These are phyloP conservation scores for Ascochyta clinopodiicola DNA, from an alignment of 2,329 filamentous ascomycete species.

Conservation along the genomic window DNA sequence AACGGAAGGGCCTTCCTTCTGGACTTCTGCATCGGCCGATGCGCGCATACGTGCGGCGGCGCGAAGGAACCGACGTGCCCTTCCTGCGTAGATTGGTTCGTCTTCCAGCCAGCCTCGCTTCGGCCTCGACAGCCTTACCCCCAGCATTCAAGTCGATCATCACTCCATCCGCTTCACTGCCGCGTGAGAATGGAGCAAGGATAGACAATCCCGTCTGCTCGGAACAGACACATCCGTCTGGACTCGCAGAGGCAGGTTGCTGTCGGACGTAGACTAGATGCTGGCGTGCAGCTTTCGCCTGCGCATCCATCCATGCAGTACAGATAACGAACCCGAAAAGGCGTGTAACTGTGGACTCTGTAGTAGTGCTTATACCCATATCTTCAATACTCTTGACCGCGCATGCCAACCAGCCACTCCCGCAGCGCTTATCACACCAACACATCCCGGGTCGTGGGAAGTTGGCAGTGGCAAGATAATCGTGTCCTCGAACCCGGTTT, in stretches of 20 bases:
- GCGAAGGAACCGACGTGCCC: slow-evolving; percentile 2
- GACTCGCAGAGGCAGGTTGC: background rate
- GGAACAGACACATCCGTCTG: background rate
- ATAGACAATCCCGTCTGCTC: background rate
- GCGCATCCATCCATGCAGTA: slow-evolving; percentile 3
- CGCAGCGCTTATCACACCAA: background rate
- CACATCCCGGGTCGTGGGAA: background rate
- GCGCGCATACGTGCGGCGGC: background rate
- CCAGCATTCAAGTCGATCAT: background rate
- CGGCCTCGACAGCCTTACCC: slow-evolving; percentile 10
- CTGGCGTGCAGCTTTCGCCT: background rate
- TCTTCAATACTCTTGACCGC: slow-evolving; percentile 3
- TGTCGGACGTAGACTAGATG: background rate
- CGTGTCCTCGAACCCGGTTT: background rate
- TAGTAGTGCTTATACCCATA: background rate
- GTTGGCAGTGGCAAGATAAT: background rate
- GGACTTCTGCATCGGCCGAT: background rate
- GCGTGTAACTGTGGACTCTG: background rate
- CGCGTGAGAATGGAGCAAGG: no score
- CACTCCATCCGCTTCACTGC: background rate
- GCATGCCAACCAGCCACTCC: slow-evolving; percentile 9
- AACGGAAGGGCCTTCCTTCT: slow-evolving; percentile 1
- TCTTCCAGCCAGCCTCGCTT: background rate
- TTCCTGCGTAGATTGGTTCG: slow-evolving; percentile 4
- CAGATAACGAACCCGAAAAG: background rate